Conservation (phyloP, 129 eudicot species). For the Rutidosis leptorrhynchoides region DNA sequence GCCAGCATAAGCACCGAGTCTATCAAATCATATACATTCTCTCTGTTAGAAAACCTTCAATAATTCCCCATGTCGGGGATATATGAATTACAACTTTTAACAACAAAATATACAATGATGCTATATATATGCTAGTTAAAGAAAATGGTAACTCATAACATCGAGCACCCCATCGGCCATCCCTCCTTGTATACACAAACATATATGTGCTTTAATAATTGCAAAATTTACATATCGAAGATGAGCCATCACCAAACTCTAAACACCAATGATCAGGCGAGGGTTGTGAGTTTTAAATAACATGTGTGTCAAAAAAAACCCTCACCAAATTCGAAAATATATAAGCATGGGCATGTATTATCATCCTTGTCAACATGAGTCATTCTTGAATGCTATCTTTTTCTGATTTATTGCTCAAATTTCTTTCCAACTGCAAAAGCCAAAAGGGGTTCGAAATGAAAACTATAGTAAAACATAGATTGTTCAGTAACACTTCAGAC, state of each 20-base stretch:
- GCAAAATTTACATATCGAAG: constrained; percentile 28
- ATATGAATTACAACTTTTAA: constrained; percentile 26
- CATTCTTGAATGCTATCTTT: constrained; percentile 39
- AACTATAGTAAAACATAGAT: neutral
- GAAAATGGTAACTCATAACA: too few relatives aligned
- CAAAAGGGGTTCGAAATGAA: neutral
- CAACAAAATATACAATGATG: constrained; percentile 29
- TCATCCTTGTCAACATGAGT: neutral
- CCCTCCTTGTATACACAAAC: constrained; percentile 30
- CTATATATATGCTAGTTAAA: constrained; percentile 27
- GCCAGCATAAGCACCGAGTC: too few relatives aligned
- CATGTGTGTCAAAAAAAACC: constrained; percentile 10
- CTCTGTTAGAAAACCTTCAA: too few relatives aligned
- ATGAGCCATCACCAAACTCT: constrained; percentile 20
- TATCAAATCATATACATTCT: too few relatives aligned
- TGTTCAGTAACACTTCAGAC: neutral
- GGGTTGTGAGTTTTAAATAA: constrained; percentile 12
- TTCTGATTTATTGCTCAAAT: constrained; percentile 36
- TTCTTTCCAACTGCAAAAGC: constrained; percentile 67
- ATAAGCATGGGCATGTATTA: neutral
- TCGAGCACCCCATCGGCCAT: constrained; percentile 13
- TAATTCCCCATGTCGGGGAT: constrained; percentile 2
- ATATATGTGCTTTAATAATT: constrained; percentile 18
- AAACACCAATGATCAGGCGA: neutral
- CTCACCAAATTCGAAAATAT: neutral